Percentiles rank a stretch among this genome's conserved stretches.
These are phyloP conservation scores for Trypanosoma boissoni DNA, from an alignment of 208 protist species.

Conservation along the genomic window DNA sequence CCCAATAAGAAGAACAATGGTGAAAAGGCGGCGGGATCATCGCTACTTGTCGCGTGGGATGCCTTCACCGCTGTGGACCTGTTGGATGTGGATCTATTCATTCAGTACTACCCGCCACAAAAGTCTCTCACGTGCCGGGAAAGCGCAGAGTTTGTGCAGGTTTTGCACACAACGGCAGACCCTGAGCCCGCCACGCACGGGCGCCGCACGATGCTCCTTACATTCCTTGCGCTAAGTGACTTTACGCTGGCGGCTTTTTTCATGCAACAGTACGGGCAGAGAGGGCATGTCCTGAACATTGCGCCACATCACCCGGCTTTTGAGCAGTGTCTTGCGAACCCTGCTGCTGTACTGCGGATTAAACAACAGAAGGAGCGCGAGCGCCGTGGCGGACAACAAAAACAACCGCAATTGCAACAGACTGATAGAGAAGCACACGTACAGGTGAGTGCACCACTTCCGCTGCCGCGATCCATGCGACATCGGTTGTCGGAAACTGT, in stretches of 20 bases:
- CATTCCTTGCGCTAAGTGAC: slow-evolving; percentile 48
- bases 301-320: slow-evolving; percentile 54
- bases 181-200: slow-evolving; percentile 27
- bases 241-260: slow-evolving; percentile 68
- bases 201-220: slow-evolving; percentile 42
- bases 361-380: slow-evolving; percentile 51
- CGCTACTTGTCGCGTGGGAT: slow-evolving; percentile 57
- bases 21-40: not conserved
- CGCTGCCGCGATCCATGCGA: slow-evolving; percentile 19
- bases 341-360: slow-evolving; percentile 32
- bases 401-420: not conserved
- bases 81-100: slow-evolving; percentile 76
- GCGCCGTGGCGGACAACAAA: slow-evolving; percentile 7
- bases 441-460: slow-evolving; percentile 7
- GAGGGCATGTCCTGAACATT: slow-evolving; percentile 65
- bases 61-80: slow-evolving; percentile 62
- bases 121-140: slow-evolving; percentile 67
- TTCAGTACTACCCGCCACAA: slow-evolving; percentile 78
- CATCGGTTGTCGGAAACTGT: not conserved
- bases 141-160: slow-evolving; percentile 66
- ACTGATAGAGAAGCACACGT: too few species aligned
- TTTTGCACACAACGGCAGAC: slow-evolving; percentile 72
- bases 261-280: slow-evolving; percentile 67
- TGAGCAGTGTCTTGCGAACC: slow-evolving; percentile 17
- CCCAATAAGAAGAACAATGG: not conserved